Evolutionary conservation across 2,329 filamentous ascomycete genomes (phyloP).

Genomic region (Penicillium sp.): DNA sequence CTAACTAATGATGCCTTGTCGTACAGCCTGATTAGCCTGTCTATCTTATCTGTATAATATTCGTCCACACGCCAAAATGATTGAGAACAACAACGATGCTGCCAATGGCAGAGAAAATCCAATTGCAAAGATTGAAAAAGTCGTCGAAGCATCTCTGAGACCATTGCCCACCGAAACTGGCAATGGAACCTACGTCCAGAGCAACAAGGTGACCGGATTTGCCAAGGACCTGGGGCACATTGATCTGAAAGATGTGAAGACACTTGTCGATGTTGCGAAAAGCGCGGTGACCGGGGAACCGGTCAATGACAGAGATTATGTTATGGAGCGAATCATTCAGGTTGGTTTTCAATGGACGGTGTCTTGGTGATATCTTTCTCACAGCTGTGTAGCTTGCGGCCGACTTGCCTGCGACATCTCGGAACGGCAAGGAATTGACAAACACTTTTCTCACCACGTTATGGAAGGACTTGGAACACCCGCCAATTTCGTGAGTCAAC

Average conservation of each 20-base stretch:
- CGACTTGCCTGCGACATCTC: constrained; percentile 42
- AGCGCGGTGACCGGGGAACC: constrained; percentile 54
- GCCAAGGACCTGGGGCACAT: constrained; percentile 53
- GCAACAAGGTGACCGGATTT: constrained; percentile 37
- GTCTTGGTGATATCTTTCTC: not conserved
- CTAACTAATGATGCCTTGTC: not conserved
- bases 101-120: constrained; percentile 39
- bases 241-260: constrained; percentile 51
- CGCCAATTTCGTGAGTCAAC: constrained; percentile 53
- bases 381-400: constrained; percentile 36
- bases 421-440: constrained; percentile 46
- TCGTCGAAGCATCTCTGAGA: constrained; percentile 46
- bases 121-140: constrained; percentile 43
- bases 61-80: constrained; percentile 23
- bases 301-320: constrained; percentile 65
- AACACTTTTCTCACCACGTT: constrained; percentile 57
- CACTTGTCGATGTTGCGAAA: constrained; percentile 46
- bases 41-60: constrained; percentile 2
- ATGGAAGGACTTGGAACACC: constrained; percentile 61
- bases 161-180: constrained; percentile 49
- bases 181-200: constrained; percentile 46
- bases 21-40: not conserved
- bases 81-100: constrained; percentile 22
- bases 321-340: constrained; percentile 63
- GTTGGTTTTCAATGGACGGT: constrained; percentile 23